Percentiles rank a stretch among this genome's conserved stretches.
Evolutionary conservation across 2,329 filamentous ascomycete species (phyloP).

Genomic region (Apiospora marii): DNA sequence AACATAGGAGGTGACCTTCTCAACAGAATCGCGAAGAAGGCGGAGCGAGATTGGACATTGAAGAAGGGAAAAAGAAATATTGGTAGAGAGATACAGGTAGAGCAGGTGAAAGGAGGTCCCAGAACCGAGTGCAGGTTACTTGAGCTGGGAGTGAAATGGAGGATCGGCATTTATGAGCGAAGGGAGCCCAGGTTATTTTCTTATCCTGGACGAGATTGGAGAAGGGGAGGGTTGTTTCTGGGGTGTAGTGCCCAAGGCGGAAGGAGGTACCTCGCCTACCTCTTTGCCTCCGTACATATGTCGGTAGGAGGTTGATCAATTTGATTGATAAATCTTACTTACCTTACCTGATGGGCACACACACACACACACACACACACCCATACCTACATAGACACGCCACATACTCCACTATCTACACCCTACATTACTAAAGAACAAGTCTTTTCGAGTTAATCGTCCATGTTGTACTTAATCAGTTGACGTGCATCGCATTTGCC

Average conservation of each 20-base stretch:
- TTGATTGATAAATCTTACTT: background rate
- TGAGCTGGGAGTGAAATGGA: background rate
- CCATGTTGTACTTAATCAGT: background rate
- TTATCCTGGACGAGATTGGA: background rate
- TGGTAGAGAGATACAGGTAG: background rate
- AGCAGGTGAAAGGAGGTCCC: background rate
- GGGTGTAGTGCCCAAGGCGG: slow-evolving; percentile 1
- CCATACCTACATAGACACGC: no score
- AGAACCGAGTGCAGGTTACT: background rate
- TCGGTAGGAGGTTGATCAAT: background rate
- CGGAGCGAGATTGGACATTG: background rate
- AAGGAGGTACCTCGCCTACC: background rate
- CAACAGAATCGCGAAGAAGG: background rate
- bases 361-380: background rate
- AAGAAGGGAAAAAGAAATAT: background rate
- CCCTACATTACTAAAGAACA: background rate
- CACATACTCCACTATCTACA: no score
- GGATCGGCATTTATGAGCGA: background rate
- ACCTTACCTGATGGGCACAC: background rate
- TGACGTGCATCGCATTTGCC: background rate
- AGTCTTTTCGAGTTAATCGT: background rate
- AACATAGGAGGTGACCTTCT: background rate
- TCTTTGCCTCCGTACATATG: background rate
- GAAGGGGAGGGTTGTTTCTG: no score
- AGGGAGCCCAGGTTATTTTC: background rate